A percentile compares a stretch with the other conserved stretches of the same genome.
Evolutionary conservation across 306 rosid genomes (phyloP).

Genomic region (Citrullus mucosospermus): DNA sequence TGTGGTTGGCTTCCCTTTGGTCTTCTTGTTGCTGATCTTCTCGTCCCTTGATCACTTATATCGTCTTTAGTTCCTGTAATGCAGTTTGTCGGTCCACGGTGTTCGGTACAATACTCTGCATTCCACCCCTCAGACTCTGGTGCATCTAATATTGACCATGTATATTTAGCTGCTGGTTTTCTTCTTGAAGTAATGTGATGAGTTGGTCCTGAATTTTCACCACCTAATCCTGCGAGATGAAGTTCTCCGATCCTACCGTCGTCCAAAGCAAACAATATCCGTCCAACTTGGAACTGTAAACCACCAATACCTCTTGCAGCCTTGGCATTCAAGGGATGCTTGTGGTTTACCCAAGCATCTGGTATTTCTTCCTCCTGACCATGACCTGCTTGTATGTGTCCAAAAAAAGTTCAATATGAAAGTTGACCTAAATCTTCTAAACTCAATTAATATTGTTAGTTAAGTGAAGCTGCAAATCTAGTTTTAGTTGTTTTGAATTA

Average conservation of each 20-base stretch:
- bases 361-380: constrained; percentile 27
- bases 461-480: too few relatives aligned
- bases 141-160: constrained; percentile 70
- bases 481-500: too few relatives aligned
- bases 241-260: constrained; percentile 87
- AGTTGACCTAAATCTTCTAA: not conserved
- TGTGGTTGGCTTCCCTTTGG: constrained; percentile 53
- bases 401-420: not conserved
- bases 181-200: constrained; percentile 29
- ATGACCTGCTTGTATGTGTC: constrained; percentile 31
- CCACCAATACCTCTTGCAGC: constrained; percentile 70
- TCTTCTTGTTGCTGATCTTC: constrained; percentile 36
- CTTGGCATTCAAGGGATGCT: constrained; percentile 63
- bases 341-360: constrained; percentile 61
- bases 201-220: constrained; percentile 64
- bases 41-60: constrained; percentile 31
- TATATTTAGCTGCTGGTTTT: constrained; percentile 38
- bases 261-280: constrained; percentile 48
- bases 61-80: constrained; percentile 60
- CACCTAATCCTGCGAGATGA: constrained; percentile 63
- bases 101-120: constrained; percentile 77
- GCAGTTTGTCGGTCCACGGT: constrained; percentile 74
- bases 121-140: constrained; percentile 98
- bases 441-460: not conserved
- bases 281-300: constrained; percentile 55